Conservation (phyloP, 164 flowering plant genomes). For the Tetracentron sinense region DNA sequence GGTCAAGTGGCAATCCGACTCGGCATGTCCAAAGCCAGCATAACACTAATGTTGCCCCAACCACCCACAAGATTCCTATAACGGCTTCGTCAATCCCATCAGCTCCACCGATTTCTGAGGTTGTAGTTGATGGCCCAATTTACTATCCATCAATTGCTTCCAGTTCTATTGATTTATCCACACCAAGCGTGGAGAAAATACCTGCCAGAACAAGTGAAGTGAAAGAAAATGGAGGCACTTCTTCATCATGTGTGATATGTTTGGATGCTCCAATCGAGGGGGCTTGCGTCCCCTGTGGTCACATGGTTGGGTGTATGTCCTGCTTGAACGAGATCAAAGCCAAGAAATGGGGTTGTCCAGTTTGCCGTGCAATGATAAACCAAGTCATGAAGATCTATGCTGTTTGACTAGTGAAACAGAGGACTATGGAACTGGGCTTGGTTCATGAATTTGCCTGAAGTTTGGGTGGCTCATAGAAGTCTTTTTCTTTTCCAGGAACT, state of each 20-base stretch:
- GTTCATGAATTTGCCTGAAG: too few relatives aligned
- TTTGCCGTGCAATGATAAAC: slow-evolving; percentile 79
- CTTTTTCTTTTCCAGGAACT: too few relatives aligned
- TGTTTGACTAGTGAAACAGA: slow-evolving; percentile 37
- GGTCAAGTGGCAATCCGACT: slow-evolving; percentile 28
- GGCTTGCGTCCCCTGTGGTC: slow-evolving; percentile 96
- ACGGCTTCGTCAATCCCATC: slow-evolving; percentile 39
- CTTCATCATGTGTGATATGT: slow-evolving; percentile 76
- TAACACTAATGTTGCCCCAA: slow-evolving; percentile 9
- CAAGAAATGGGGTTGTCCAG: slow-evolving; percentile 89
- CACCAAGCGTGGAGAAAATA: slow-evolving; percentile 19
- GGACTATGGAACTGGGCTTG: too few relatives aligned
- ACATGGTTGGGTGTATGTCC: slow-evolving; percentile 96
- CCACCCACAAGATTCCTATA: slow-evolving; percentile 7
- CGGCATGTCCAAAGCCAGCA: slow-evolving; percentile 18
- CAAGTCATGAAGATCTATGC: slow-evolving; percentile 73
- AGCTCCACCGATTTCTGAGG: slow-evolving; percentile 56
- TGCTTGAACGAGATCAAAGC: slow-evolving; percentile 76
- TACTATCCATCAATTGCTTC: slow-evolving; percentile 47
- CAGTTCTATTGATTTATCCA: slow-evolving; percentile 37
- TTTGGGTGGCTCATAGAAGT: too few relatives aligned
- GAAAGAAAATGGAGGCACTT: slow-evolving; percentile 27
- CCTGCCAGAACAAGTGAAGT: slow-evolving; percentile 13
- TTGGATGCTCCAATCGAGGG: slow-evolving; percentile 90
- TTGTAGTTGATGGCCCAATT: slow-evolving; percentile 47